Evolutionary conservation across 148 eudicot genomes (phyloP).

Genomic region (Dysphania ambrosioides): DNA sequence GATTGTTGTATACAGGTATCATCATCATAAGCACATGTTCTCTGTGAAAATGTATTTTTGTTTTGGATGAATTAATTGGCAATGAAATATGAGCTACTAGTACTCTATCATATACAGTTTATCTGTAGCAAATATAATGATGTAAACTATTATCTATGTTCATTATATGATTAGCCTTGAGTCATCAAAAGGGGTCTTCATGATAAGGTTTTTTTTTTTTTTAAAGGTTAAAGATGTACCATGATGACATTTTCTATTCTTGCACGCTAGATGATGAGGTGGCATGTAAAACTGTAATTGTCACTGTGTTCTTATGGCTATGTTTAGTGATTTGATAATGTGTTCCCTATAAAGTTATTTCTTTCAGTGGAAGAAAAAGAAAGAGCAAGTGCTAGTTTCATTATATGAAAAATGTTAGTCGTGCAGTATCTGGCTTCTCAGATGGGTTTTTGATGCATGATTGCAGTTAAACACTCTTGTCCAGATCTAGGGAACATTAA

Average conservation of each 20-base stretch:
- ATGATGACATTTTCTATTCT: not conserved
- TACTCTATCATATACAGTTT: not conserved
- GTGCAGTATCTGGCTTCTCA: not conserved
- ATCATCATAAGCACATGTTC: not conserved
- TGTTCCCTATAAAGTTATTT: not conserved
- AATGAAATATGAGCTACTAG: not conserved
- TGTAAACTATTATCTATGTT: not conserved
- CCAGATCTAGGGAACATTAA: not conserved
- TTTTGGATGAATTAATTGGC: not conserved
- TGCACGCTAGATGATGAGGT: not conserved
- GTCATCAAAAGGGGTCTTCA: not conserved
- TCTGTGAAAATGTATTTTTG: not conserved
- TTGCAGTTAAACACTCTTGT: not conserved
- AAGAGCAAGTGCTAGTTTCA: not conserved
- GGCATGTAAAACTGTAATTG: not conserved
- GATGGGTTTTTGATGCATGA: not conserved
- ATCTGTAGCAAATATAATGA: not conserved
- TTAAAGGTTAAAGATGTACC: not conserved
- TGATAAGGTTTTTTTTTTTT: not conserved
- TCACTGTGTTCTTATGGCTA: not conserved
- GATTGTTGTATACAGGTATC: slow-evolving; percentile 91
- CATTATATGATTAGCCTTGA: not conserved
- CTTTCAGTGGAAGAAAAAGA: not conserved
- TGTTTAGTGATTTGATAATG: not conserved
- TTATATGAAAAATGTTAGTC: not conserved